Evolutionary conservation across 2,329 filamentous ascomycete genomes (phyloP).

Genomic region (Aureobasidium sp.): DNA sequence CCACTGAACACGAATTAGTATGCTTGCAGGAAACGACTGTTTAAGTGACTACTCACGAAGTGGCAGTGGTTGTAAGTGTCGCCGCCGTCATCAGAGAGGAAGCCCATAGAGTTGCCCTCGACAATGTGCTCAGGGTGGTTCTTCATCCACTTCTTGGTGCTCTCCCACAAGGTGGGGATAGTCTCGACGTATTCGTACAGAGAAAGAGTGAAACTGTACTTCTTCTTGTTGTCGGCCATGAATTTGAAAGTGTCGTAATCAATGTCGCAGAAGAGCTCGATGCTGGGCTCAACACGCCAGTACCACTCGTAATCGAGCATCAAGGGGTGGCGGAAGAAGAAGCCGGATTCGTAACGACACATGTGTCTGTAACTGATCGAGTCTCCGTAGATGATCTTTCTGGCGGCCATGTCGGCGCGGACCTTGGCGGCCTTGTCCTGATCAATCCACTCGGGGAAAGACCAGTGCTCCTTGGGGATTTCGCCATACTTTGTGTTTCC

Average conservation of each 20-base stretch:
- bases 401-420: slow-evolving; percentile 85
- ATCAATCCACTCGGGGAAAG: slow-evolving; percentile 91
- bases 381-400: slow-evolving; percentile 97
- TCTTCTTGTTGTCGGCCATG: slow-evolving; percentile 95
- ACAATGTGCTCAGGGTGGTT: slow-evolving; percentile 82
- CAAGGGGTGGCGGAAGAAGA: slow-evolving; percentile 93
- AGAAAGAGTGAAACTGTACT: slow-evolving; percentile 94
- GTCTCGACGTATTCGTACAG: slow-evolving; percentile 96
- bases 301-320: slow-evolving; percentile 99
- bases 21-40: background rate
- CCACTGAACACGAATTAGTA: slow-evolving; percentile 53
- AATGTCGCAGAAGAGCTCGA: slow-evolving; percentile 94
- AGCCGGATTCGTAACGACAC: slow-evolving; percentile 98
- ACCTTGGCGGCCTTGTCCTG: slow-evolving; percentile 86
- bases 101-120: slow-evolving; percentile 77
- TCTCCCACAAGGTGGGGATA: slow-evolving; percentile 93
- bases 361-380: slow-evolving; percentile 97
- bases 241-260: slow-evolving; percentile 93
- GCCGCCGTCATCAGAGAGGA: slow-evolving; percentile 84
- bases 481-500: slow-evolving; percentile 85
- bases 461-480: slow-evolving; percentile 92
- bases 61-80: slow-evolving; percentile 96
- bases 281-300: slow-evolving; percentile 96
- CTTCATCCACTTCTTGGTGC: slow-evolving; percentile 87
- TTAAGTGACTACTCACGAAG: slow-evolving; percentile 56